Evolutionary conservation across 441 rosid genomes (phyloP), one percentile per base, ranked within the genome.

Genomic region (Eutrema salsugineum): DNA sequence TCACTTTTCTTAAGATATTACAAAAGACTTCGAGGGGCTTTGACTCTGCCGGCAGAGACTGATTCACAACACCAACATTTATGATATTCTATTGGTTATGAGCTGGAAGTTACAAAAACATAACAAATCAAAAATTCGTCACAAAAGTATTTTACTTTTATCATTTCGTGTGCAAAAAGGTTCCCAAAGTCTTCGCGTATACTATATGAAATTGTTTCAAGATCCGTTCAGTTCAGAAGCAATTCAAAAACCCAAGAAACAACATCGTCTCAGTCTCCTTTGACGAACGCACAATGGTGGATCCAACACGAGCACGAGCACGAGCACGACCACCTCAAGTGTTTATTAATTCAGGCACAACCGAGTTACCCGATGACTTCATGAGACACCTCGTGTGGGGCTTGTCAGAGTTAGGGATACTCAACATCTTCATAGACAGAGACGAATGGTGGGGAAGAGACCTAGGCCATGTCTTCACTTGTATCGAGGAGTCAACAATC

Each of bases 291-390:
- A 17, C 71, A 54, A 68, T 55, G 72, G 63, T 68, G 72, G 64
- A 55, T 35, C 47, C 36, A 35, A 6, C 57, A 40, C 32, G 2
- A 24, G 11, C 53, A 54, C 38, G 44, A 35, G 10, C 57, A 40
- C 32, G 2, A 24, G 11, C 53, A 54, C 38, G 44, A 68, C 54
- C 43, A 68, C 44, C 44, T 43, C 54, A 44, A 43, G 63, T 68
- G 5, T 68, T 68, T 68, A 16, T 68, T 24, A 68, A 32, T 55
- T 12, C 33, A 43, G 63, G 63, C 35, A 35, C 55, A 43, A 56
- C 55, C 16, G 35, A 69, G 47, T 11, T 69, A 14, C 65, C 94
- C 1, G 73, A 47, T 35, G 73, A 58, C 7, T 69, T 69, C 30
- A 58, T 69, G 9, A 48, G 20, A 58, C 58, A 46, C 22, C 73